Evolutionary conservation across 2,329 filamentous ascomycete species (phyloP).

Genomic region (Claviceps sorghi): DNA sequence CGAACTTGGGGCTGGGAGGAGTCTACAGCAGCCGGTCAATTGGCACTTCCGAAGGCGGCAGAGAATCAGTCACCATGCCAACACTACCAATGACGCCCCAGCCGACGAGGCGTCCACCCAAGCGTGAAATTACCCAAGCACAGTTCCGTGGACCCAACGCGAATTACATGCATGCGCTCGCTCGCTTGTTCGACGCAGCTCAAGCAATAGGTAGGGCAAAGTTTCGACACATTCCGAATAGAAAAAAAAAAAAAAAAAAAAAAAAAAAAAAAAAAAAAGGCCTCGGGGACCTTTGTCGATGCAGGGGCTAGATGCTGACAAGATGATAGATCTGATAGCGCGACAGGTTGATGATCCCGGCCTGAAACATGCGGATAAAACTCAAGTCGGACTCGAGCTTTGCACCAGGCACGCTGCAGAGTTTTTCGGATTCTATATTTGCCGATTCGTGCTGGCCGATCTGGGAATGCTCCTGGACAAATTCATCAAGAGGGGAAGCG

Average conservation of each 20-base stretch:
- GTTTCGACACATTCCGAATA: neutral
- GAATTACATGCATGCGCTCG: conserved; percentile 81
- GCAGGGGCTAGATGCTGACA: neutral
- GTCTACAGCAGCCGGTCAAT: conserved; percentile 26
- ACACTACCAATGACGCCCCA: conserved; percentile 63
- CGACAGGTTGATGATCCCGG: conserved; percentile 93
- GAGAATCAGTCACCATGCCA: conserved; percentile 40
- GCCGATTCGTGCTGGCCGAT: conserved; percentile 84
- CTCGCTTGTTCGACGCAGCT: conserved; percentile 80
- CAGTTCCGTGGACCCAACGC: conserved; percentile 73
- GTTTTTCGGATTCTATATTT: conserved; percentile 95
- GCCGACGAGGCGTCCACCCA: conserved; percentile 52
- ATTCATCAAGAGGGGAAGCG: conserved; percentile 88
- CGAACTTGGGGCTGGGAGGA: conserved; percentile 43
- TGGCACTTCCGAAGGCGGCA: conserved; percentile 11
- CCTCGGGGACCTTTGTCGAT: neutral
- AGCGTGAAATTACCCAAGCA: conserved; percentile 53
- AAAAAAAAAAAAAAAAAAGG: neutral
- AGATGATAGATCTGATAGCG: conserved; percentile 67
- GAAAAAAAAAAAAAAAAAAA: too few species aligned
- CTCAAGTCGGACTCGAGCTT: conserved; percentile 87
- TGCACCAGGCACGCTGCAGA: conserved; percentile 88
- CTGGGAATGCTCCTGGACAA: conserved; percentile 80
- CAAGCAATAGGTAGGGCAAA: conserved; percentile 65
- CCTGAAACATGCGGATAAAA: conserved; percentile 78